Base-by-base conservation (phyloP, 306 rosid genomes). In the Ammopiptanthus mongolicus region DNA sequence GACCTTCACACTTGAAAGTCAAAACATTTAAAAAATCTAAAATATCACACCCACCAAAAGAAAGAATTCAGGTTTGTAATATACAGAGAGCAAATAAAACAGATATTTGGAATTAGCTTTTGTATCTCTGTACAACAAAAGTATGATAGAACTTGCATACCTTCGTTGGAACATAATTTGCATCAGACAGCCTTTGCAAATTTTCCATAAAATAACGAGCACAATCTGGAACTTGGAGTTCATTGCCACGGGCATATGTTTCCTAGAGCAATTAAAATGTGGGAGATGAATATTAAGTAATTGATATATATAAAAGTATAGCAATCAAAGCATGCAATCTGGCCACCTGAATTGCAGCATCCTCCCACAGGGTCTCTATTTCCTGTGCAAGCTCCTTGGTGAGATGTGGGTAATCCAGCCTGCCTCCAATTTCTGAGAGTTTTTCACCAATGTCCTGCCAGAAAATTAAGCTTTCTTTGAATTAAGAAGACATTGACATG, bases 141-240 rank as follows among this genome's bases (percentile, higher is more conserved):
- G 47, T 5, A 65, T 0, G 12, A 51, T 23, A 25, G 22, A 44
- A 11, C 13, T 62, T 76, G 60, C 48, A 42, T 85, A 90, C 99
- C 99, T 95, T 95, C 59, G 99, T 92, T 71, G 99, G 99, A 78
- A 90, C 80, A 75, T 95, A 95, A 85, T 85, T 87, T 9, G 80
- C 71, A 56, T 92, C 98, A 22, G 97, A 81, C 69, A 95, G 80
- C 82, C 97, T 89, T 73, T 88, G 89, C 63, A 95, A 86, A 84
- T 87, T 95, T 81, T 90, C 98, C 96, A 95, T 92, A 89, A 95
- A 92, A 83, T 92, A 95, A 62, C 86, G 77, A 14, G 99, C 79
- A 84, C 99, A 95, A 13, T 95, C 99, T 39, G 99, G 99, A 92
- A 95, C 91, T 84, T 92, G 99, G 73, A 95, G 93, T 75, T 90